Base-by-base conservation (phyloP, 148 eudicot genomes). In the Amaranthus cruentus region DNA sequence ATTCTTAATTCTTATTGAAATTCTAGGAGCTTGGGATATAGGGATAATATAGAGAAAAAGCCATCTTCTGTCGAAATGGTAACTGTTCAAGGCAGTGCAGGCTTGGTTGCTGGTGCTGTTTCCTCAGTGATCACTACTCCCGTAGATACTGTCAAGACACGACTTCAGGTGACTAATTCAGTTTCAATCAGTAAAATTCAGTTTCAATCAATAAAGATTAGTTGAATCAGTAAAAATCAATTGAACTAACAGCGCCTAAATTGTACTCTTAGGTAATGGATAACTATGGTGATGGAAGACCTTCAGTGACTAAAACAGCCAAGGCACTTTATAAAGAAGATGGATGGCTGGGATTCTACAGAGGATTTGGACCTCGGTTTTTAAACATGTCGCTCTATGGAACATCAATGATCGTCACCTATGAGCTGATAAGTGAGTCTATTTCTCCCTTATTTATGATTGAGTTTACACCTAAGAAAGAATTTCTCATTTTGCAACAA, bases 381-480 rank as follows among this genome's bases (percentile, higher is more conserved):
- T 62, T 91, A 7, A 91, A 88, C 75, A 91, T 91, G 93, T 91
- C 96, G 8, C 84, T 88, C 62, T 88, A 88, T 67, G 96, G 96
- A 66, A 88, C 93, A 49, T 76, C 96, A 49, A 91, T 91, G 96
- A 88, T 91, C 21, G 89, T 91, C 55, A 88, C 91, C 10, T 91
- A 90, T 59, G 96, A 90, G 75, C 78, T 90, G n/a, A 88, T 87
- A 82, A 90, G 90, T 83, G 82, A 44, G 87, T 86, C 62, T 2
- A 2, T 42, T 54, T 70, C 73, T 76, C 68, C 57, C 4, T 4
- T 10, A 44, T 43, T 51, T 11, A 55, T 28, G 59, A 55, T 69
- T 69, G 55, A 28, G 38, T 15, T 69, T 53, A 6, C 21, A 28
- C 5, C 54, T 11, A 12, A 6, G 72, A 47, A 53, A 28, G 38